These are phyloP conservation scores for Amanita muscaria DNA, from an alignment of 768 basidiomycete species.

Conservation along the genomic window DNA sequence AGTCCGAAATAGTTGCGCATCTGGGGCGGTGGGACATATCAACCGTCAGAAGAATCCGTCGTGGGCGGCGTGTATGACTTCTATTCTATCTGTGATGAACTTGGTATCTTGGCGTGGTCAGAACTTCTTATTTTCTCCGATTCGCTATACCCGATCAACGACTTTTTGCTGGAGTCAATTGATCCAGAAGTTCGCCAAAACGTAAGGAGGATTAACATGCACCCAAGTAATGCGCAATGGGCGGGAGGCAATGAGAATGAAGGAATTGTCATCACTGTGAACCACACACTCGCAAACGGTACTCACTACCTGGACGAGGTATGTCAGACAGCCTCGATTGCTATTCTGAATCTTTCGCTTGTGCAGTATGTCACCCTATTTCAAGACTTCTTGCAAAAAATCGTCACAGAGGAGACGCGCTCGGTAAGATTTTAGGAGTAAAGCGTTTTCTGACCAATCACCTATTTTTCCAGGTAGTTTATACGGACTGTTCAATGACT, in stretches of 20 bases:
- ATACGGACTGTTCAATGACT: slow-evolving; percentile 54
- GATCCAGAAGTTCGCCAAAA: slow-evolving; percentile 52
- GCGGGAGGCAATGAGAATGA: slow-evolving; percentile 56
- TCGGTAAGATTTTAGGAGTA: slow-evolving; percentile 27
- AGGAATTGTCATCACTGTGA: slow-evolving; percentile 35
- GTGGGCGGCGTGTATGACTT: slow-evolving; percentile 45
- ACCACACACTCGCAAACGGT: slow-evolving; percentile 29
- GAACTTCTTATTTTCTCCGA: slow-evolving; percentile 58
- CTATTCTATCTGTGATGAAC: slow-evolving; percentile 49
- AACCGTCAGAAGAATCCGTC: slow-evolving; percentile 31
- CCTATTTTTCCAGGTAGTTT: slow-evolving; percentile 32
- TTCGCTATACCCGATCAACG: slow-evolving; percentile 44
- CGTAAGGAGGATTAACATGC: slow-evolving; percentile 43
- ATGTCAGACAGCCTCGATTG: slow-evolving; percentile 3
- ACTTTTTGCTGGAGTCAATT: slow-evolving; percentile 40
- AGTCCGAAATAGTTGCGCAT: slow-evolving; percentile 35
- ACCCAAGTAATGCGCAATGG: slow-evolving; percentile 53
- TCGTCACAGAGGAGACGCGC: slow-evolving; percentile 39
- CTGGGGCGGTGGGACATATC: slow-evolving; percentile 52
- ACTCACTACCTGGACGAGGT: slow-evolving; percentile 44
- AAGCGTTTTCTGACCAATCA: neutral
- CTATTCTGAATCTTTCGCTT: neutral
- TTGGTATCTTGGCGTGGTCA: slow-evolving; percentile 54
- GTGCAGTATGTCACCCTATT: slow-evolving; percentile 40
- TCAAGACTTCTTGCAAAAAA: slow-evolving; percentile 41